Evolutionary conservation across 352 stramenopile genomes (phyloP).

Genomic region (Globisporangium acanthophoron): DNA sequence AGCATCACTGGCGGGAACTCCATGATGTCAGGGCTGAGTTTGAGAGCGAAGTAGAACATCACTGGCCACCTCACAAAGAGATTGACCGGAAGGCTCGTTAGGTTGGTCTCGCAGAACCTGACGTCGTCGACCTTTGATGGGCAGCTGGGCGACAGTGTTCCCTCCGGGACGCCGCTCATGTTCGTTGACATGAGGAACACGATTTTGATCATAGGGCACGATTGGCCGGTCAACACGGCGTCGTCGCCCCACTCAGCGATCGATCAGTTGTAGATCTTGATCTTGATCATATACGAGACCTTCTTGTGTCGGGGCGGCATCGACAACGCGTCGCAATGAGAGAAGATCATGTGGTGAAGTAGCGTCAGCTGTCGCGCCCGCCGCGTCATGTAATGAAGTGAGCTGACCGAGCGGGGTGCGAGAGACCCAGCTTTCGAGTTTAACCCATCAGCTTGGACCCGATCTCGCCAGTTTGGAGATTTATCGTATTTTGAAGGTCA

Average conservation of each 20-base stretch:
- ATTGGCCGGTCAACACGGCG: slow-evolving; percentile 15
- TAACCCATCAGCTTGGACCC: too few species aligned
- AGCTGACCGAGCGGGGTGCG: too few species aligned
- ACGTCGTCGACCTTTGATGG: slow-evolving; percentile 27
- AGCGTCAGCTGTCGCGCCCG: too few species aligned
- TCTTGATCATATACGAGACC: slow-evolving; percentile 21
- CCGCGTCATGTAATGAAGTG: too few species aligned
- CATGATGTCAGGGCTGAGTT: neutral
- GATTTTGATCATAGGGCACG: slow-evolving; percentile 18
- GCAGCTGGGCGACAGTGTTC: slow-evolving; percentile 29
- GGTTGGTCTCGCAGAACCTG: slow-evolving; percentile 34
- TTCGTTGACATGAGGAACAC: slow-evolving; percentile 28
- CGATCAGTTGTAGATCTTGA: slow-evolving; percentile 44
- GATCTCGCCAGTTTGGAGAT: too few species aligned
- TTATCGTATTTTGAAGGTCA: too few species aligned
- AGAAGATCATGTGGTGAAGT: slow-evolving; percentile 17
- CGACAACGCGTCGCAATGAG: slow-evolving; percentile 26
- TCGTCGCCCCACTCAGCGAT: slow-evolving; percentile 19
- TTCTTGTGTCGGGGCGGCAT: slow-evolving; percentile 16
- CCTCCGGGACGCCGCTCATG: slow-evolving; percentile 23
- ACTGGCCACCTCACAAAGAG: neutral
- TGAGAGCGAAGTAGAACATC: slow-evolving; percentile 5
- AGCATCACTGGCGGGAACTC: neutral
- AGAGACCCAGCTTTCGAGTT: too few species aligned
- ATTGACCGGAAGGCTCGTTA: slow-evolving; percentile 12